Conservation (phyloP, 106 monocot species). For the Phalaenopsis aphrodite region DNA sequence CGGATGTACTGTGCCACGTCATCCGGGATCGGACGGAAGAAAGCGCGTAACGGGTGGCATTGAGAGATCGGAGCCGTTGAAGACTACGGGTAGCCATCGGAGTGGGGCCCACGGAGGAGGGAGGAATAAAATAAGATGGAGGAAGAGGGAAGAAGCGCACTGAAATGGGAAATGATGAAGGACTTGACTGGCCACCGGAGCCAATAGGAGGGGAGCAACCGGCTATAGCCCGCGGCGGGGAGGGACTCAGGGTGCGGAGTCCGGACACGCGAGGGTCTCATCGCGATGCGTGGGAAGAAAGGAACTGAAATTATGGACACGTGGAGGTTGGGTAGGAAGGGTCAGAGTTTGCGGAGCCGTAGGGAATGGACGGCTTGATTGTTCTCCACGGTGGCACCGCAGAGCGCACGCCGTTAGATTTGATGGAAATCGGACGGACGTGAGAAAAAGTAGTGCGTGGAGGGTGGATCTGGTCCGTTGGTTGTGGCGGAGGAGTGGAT, state of each 20-base stretch:
- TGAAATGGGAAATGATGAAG: constrained; percentile 14
- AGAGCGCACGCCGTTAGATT: constrained; percentile 1
- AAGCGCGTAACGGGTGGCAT: neutral
- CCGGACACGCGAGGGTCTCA: neutral
- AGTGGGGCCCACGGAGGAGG: neutral
- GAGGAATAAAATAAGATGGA: neutral
- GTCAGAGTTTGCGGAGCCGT: neutral
- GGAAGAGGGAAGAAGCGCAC: neutral
- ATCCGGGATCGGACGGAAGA: neutral
- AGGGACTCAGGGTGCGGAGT: neutral
- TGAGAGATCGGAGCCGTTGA: neutral
- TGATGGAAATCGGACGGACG: neutral
- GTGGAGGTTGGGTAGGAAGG: constrained; percentile 6
- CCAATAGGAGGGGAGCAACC: neutral
- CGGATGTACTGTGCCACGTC: constrained; percentile 4
- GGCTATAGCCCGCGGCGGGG: constrained; percentile 11
- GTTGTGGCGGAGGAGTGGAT: constrained; percentile 1
- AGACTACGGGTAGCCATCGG: neutral
- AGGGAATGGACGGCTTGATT: constrained; percentile 11
- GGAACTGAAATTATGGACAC: constrained; percentile 10
- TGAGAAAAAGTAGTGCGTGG: neutral
- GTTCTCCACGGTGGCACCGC: constrained; percentile 8
- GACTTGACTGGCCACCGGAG: constrained; percentile 5
- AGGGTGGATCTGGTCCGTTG: constrained; percentile 11
- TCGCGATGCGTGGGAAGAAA: constrained; percentile 1